Evolutionary conservation across 805 yeast genomes (phyloP).

Genomic region (Hanseniaspora pseudoguilliermondii): DNA sequence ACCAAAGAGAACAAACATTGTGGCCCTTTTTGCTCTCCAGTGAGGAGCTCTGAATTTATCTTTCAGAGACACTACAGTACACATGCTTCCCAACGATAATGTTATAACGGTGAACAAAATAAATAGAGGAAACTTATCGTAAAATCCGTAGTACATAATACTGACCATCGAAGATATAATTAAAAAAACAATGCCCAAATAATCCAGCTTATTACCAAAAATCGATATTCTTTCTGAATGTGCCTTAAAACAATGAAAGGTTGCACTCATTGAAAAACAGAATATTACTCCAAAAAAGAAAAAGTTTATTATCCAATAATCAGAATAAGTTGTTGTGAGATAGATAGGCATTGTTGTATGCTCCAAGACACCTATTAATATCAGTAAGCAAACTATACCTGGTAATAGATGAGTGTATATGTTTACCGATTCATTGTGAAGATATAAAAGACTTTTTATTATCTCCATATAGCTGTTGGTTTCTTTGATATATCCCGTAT

Average conservation of each 20-base stretch:
- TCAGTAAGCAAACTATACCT: constrained; percentile 19
- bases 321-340: constrained; percentile 34
- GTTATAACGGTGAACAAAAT: constrained; percentile 35
- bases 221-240: constrained; percentile 45
- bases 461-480: constrained; percentile 37
- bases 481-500: constrained; percentile 48
- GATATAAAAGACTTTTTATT: constrained; percentile 36
- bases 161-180: constrained; percentile 52
- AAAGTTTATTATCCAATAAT: constrained; percentile 26
- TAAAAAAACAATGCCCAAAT: constrained; percentile 58
- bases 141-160: constrained; percentile 35
- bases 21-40: constrained; percentile 67
- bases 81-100: constrained; percentile 42
- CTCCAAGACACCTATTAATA: constrained; percentile 17
- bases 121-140: constrained; percentile 32
- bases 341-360: constrained; percentile 27
- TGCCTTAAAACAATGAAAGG: constrained; percentile 52
- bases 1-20: constrained; percentile 70
- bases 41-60: constrained; percentile 54
- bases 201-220: constrained; percentile 60
- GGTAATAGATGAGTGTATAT: constrained; percentile 54
- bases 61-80: constrained; percentile 51
- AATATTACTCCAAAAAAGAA: constrained; percentile 42
- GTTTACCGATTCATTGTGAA: constrained; percentile 66
- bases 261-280: constrained; percentile 52